Base-by-base conservation (phyloP, 2,329 filamentous ascomycete genomes). In the Anthostomella pinea region DNA sequence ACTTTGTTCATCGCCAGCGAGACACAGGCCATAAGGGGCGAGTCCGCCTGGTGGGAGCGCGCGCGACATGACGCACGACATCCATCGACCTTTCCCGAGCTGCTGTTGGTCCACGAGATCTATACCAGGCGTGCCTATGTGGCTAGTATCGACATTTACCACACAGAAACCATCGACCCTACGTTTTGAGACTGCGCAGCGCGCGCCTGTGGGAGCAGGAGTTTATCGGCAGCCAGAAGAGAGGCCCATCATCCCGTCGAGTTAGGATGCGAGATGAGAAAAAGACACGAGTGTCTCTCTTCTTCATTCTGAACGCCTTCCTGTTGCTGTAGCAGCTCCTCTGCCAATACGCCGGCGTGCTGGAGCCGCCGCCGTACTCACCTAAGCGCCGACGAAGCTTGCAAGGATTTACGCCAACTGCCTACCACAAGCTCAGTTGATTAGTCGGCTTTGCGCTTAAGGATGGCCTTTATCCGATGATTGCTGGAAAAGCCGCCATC, bases 21-120 rank as follows among this genome's bases (percentile, higher is more conserved):
- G 21, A 21, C 31, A 34, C 30, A 28, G 37, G 30, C 35, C 22
- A 6, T 24, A 9, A 25, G 37, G 37, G 35, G 35, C n/a, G 33
- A 35, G 24, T 33, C 40, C 40, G 37, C 38, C 41, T 38, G 23
- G 29, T 28, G 22, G 25, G 48, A 48, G 50, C 52, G 52, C 52
- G 52, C 50, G 50, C 52, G 43, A 53, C 51, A 44, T 54, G 52
- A 54, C 30, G 46, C 52, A 51, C 28, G 35, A 35, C 45, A 47
- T 41, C 39, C 42, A 38, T 37, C 35, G 41, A 35, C 13, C 23
- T 31, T 35, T 19, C 37, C 15, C 24, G 23, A 22, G 28, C 40
- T 45, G 35, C 31, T 21, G 45, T 50, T 51, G 48, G 47, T 36
- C 35, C 24, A 39, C 30, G 43, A 17, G 16, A 29, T 20, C 40